Base-by-base conservation (phyloP, 2,329 filamentous ascomycete genomes). In the Dactylellina leptospora region DNA sequence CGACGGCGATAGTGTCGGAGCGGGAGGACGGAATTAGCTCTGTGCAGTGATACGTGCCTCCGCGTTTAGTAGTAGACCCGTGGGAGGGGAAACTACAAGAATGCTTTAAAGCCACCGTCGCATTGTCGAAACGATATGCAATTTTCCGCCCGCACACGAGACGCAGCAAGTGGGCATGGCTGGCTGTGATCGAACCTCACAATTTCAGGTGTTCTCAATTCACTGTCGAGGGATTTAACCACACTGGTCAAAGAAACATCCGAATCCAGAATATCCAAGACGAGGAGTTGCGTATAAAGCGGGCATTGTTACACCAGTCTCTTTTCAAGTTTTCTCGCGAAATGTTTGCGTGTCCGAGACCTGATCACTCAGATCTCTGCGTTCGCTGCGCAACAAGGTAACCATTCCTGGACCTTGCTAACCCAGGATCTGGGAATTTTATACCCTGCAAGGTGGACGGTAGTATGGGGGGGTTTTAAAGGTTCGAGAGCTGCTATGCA, bases 371-470 rank as follows among this genome's bases (percentile, higher is more conserved):
- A 66, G 23, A 58, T 58, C 61, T 50, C 42, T 33, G 16, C n/a
- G 40, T 27, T 28, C 40, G 22, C 42, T 71, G 50, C 42, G 47
- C 48, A 18, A 36, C 38, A 55, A 51, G 51, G 63, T 47, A 58
- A 51, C 63, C 63, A 50, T 66, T 66, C 66, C 50, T 71, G 38
- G 66, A 58, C 66, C 66, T 58, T 62, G 66, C 58, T 16, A 53
- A 58, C 40, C 66, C 58, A 63, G 66, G 66, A 71, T 71, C 66
- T 62, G 51, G 51, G 66, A 56, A 62, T 62, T 62, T 58, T 28
- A 25, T 23, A 42, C 50, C 64, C 50, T 62, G 66, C 45, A 8
- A 55, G 38, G 27, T 38, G 48, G 25, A 60, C 55, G 55, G 55
- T 45, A 33, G 56, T 38, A 61, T 55, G 55, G 64, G 50, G 64